phyloP scores from a whole-genome alignment of 176 grass and related monocot genomes.

The Thalia dealbata region DNA sequence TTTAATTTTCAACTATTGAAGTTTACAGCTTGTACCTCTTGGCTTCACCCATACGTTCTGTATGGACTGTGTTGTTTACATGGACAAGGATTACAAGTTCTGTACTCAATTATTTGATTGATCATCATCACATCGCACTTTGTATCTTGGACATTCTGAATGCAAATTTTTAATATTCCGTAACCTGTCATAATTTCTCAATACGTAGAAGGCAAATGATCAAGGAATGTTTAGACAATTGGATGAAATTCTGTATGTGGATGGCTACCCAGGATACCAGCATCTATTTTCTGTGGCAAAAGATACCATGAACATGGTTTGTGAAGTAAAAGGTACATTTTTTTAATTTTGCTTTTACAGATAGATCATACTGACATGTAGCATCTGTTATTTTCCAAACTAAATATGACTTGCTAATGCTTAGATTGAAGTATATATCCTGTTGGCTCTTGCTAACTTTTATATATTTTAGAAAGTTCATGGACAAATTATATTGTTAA shows the following conservation, averaged over 20 bases:
- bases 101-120: not conserved
- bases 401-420: not conserved
- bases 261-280: slow-evolving; percentile 87
- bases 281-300: slow-evolving; percentile 53
- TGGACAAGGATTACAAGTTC: not conserved
- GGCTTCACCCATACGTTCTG: not conserved
- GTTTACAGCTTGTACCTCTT: not conserved
- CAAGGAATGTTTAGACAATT: slow-evolving; percentile 78
- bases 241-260: slow-evolving; percentile 83
- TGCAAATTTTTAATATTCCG: not conserved
- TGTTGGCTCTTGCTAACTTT: not conserved
- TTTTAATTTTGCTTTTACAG: not conserved
- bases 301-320: slow-evolving; percentile 61
- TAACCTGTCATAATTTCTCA: slow-evolving; percentile 16
- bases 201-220: slow-evolving; percentile 55
- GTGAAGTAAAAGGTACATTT: slow-evolving; percentile 70
- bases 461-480: not conserved
- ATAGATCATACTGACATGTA: no score
- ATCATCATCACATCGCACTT: not conserved
- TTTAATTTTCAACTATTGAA: not conserved
- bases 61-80: not conserved
- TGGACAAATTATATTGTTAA: no score
- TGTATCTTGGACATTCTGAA: not conserved
- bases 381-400: not conserved
- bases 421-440: not conserved